These are phyloP conservation scores for Cercospora sp. DNA, from an alignment of 2,329 filamentous ascomycete genomes.

Conservation along the genomic window DNA sequence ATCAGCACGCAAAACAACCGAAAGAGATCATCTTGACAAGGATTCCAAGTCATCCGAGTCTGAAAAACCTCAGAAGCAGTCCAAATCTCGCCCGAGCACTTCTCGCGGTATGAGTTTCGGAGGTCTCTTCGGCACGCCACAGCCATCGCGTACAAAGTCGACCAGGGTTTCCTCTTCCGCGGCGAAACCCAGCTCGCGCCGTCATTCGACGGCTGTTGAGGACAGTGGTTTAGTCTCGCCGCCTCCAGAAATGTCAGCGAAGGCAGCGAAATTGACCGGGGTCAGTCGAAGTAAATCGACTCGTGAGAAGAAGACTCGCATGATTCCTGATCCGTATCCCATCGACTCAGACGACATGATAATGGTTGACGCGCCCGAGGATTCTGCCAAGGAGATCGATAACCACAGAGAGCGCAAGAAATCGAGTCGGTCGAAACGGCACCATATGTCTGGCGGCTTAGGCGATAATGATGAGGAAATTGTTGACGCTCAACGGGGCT, in stretches of 20 bases:
- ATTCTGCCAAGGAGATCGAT: conserved; percentile 40
- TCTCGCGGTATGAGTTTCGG: conserved; percentile 60
- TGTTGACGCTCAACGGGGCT: conserved; percentile 42
- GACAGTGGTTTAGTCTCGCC: conserved; percentile 68
- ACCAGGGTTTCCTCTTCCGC: conserved; percentile 56
- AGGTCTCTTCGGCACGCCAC: conserved; percentile 56
- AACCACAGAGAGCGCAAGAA: conserved; percentile 36
- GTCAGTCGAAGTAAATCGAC: conserved; percentile 49
- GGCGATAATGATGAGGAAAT: conserved; percentile 45
- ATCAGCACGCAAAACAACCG: conserved; percentile 55
- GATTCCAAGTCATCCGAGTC: conserved; percentile 71
- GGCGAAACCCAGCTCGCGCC: conserved; percentile 54
- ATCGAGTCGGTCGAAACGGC: conserved; percentile 45
- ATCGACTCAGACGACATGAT: conserved; percentile 60
- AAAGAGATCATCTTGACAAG: conserved; percentile 56
- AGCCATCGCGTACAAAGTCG: conserved; percentile 63
- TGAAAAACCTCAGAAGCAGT: conserved; percentile 62
- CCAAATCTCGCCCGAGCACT: conserved; percentile 55
- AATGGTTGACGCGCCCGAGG: conserved; percentile 54
- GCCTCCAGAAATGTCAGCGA: conserved; percentile 70
- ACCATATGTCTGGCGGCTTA: conserved; percentile 43
- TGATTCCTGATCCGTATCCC: conserved; percentile 59
- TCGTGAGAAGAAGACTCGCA: conserved; percentile 54
- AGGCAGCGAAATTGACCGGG: conserved; percentile 77
- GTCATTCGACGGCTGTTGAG: conserved; percentile 58